These are phyloP conservation scores for Phytophthora quininea DNA, from an alignment of 352 stramenopile species.

Conservation along the genomic window DNA sequence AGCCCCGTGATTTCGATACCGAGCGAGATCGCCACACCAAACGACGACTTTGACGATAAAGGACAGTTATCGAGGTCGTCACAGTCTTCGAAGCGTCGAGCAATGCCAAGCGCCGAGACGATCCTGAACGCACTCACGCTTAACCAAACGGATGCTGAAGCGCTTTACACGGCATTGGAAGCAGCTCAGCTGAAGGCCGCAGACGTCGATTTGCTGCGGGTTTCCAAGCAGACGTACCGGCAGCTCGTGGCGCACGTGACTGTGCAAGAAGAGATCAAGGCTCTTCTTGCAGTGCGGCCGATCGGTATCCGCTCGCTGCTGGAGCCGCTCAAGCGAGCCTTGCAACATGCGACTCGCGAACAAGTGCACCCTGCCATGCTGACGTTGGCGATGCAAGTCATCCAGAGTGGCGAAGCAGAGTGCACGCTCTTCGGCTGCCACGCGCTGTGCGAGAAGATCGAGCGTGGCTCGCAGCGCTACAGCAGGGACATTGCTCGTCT, in stretches of 20 bases:
- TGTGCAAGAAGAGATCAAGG: constrained; percentile 83
- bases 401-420: constrained; percentile 78
- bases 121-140: constrained; percentile 58
- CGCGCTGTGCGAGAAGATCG: constrained; percentile 66
- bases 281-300: constrained; percentile 65
- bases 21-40: constrained; percentile 7
- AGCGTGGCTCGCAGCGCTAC: constrained; percentile 57
- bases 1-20: not conserved
- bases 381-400: constrained; percentile 59
- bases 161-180: constrained; percentile 78
- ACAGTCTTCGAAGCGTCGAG: constrained; percentile 8
- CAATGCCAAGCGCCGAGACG: constrained; percentile 36
- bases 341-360: constrained; percentile 55
- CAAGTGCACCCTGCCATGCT: constrained; percentile 62
- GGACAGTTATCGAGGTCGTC: constrained; percentile 6
- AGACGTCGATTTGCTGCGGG: constrained; percentile 55
- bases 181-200: constrained; percentile 65
- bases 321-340: constrained; percentile 60
- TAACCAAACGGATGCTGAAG: constrained; percentile 72
- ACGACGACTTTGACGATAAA: constrained; percentile 14
- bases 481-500: constrained; percentile 64
- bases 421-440: constrained; percentile 83
- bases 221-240: constrained; percentile 65
- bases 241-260: constrained; percentile 73
- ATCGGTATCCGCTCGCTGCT: constrained; percentile 78